Percentiles rank a stretch among this genome's conserved stretches.
Evolutionary conservation across 2,329 filamentous ascomycete genomes (phyloP).

Genomic region (Cryphonectria naterciae): DNA sequence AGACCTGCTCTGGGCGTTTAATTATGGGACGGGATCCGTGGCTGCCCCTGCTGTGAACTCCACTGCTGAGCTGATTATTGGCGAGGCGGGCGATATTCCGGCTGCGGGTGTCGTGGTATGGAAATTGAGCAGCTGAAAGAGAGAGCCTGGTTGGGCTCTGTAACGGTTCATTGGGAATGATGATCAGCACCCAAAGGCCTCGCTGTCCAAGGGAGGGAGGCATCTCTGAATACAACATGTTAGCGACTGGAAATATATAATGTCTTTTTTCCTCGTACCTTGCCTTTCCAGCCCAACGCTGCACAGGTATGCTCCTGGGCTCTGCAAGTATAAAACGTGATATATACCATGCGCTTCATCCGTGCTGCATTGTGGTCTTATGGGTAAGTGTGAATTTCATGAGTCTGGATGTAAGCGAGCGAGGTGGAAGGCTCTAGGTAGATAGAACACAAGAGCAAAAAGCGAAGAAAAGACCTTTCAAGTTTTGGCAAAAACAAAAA

Average conservation of each 20-base stretch:
- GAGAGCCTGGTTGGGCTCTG: background rate
- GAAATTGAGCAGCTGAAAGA: slow-evolving; percentile 18
- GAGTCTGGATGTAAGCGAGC: too few relatives aligned
- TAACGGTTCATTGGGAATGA: too few relatives aligned
- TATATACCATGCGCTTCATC: too few relatives aligned
- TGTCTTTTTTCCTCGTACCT: background rate
- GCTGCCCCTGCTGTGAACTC: slow-evolving; percentile 23
- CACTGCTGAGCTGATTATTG: slow-evolving; percentile 25
- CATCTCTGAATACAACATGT: background rate
- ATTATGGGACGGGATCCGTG: slow-evolving; percentile 32
- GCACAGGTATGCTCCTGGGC: background rate
- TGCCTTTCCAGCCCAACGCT: background rate
- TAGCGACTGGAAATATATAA: background rate
- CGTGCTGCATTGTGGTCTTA: too few relatives aligned
- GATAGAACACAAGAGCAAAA: too few relatives aligned
- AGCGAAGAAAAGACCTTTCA: too few relatives aligned
- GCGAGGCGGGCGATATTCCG: slow-evolving; percentile 28
- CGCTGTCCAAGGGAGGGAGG: too few relatives aligned
- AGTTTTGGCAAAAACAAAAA: too few relatives aligned
- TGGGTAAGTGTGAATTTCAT: too few relatives aligned
- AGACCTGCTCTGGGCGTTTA: slow-evolving; percentile 33
- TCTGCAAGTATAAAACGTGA: background rate
- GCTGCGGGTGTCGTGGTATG: slow-evolving; percentile 31
- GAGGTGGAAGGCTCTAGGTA: too few relatives aligned
- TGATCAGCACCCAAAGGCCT: background rate